Evolutionary conservation across 768 basidiomycete genomes (phyloP), one percentile per base, ranked within the genome.

Genomic region (Boletus reticuloceps): DNA sequence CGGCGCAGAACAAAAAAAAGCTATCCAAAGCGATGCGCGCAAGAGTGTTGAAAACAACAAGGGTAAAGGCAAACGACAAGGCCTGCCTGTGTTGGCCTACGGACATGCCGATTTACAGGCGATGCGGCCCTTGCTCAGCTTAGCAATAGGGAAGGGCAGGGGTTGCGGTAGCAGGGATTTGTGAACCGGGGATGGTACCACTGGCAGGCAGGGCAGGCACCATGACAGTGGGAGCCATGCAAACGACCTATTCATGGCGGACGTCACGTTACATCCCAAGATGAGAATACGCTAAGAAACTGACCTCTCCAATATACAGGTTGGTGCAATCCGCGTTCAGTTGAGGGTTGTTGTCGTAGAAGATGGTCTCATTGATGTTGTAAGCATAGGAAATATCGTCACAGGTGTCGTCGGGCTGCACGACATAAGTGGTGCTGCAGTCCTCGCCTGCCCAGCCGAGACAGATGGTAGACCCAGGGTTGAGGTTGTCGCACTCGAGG

Each of bases 251-350:
- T 20, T 36, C 10, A 8, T 9, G 9, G 19, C 4, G 3, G 34
- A 36, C 13, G 5, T 22, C 27, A 25, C 11, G 25, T 50, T 8
- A 47, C 29, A 17, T 42, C 32, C 2, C 16, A 19, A 50, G 3
- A 11, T 2, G 20, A 47, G 16, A 13, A 6, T 16, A 14, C 13
- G 36, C 10, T 13, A 42, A 41, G 3, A 17, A 9, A 74, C 79
- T 52, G 47, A 90, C 89, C 82, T 91, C 86, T 64, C 85, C 88
- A 54, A 86, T 65, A 71, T 90, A 89, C 68, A 92, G 75, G 75
- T 91, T 91, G 60, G 61, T 71, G 70, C 83, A 88, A 0, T 67
- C 73, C 1, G 44, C 3, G 62, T 82, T 58, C 61, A 91, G 77
- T 69, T 90, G 84, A 19, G 88, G 90, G 81, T 93, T 93, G 81